Evolutionary conservation across 768 basidiomycete genomes (phyloP).

Genomic region (Russula olivacea): DNA sequence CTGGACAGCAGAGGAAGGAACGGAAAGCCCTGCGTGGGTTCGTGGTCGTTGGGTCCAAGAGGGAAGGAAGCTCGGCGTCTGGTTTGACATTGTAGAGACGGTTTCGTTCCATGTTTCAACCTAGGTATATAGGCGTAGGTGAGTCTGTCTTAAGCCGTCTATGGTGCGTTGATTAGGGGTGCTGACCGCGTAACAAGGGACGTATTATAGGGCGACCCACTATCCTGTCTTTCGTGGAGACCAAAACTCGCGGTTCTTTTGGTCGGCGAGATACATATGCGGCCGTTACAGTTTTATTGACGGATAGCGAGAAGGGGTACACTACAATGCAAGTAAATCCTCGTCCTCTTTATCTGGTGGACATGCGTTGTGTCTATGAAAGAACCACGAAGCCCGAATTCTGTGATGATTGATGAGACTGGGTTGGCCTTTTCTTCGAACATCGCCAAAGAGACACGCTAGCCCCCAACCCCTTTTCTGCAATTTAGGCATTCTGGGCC

Average conservation of each 20-base stretch:
- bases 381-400: not conserved
- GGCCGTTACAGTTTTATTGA: not conserved
- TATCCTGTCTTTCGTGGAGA: not conserved
- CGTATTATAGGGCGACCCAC: no score
- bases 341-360: not conserved
- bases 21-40: constrained; percentile 67
- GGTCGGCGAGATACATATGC: not conserved
- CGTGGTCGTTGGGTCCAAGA: constrained; percentile 40
- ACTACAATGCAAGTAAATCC: not conserved
- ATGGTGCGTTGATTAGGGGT: no score
- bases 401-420: not conserved
- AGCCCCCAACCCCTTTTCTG: not conserved
- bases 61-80: not conserved
- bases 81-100: not conserved
- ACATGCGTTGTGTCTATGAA: not conserved
- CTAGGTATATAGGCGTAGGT: not conserved
- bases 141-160: not conserved
- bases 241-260: not conserved
- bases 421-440: no score
- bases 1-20: constrained; percentile 59
- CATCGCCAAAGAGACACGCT: not conserved
- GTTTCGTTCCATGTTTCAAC: not conserved
- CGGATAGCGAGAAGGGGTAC: not conserved
- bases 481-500: not conserved
- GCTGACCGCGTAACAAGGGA: no score